Conservation (phyloP, 1,139 yeast genomes). For the Eremothecium cymbalariae region DNA sequence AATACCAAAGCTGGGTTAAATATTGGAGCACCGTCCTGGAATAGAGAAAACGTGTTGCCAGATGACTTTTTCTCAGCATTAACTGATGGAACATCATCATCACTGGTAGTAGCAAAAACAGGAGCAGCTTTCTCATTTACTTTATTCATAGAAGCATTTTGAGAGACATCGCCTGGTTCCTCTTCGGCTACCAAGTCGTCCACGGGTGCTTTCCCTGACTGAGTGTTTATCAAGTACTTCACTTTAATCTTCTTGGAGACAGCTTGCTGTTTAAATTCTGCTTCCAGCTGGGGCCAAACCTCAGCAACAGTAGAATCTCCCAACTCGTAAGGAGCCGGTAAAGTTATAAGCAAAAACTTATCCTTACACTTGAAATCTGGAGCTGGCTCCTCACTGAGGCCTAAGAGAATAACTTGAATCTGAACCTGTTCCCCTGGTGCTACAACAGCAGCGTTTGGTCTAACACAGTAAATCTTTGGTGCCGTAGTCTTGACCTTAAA, state of each 20-base stretch:
- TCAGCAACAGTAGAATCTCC: constrained; percentile 55
- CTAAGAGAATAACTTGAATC: constrained; percentile 79
- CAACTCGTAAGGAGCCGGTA: constrained; percentile 58
- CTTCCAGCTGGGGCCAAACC: constrained; percentile 65
- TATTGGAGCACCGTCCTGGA: constrained; percentile 3
- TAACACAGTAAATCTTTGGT: constrained; percentile 89
- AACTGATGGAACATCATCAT: not conserved
- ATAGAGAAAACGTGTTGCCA: constrained; percentile 29
- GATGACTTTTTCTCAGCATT: constrained; percentile 3
- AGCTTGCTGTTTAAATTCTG: constrained; percentile 49
- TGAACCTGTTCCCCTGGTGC: constrained; percentile 66
- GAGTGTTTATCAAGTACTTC: constrained; percentile 38
- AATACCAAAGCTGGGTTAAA: constrained; percentile 43
- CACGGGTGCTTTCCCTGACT: constrained; percentile 13
- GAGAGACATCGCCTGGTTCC: constrained; percentile 6
- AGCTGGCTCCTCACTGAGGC: constrained; percentile 67
- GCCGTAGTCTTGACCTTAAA: constrained; percentile 98
- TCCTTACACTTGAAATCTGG: constrained; percentile 75
- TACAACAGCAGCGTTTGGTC: constrained; percentile 85
- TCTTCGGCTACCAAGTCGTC: constrained; percentile 7
- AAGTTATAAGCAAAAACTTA: constrained; percentile 81
- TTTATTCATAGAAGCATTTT: constrained; percentile 7
- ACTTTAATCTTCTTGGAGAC: constrained; percentile 75
- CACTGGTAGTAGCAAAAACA: constrained; percentile 12
- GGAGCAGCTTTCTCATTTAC: constrained; percentile 10